These are phyloP conservation scores for Penicillium verhagenii DNA, from an alignment of 495 filamentous ascomycete species.

Conservation along the genomic window DNA sequence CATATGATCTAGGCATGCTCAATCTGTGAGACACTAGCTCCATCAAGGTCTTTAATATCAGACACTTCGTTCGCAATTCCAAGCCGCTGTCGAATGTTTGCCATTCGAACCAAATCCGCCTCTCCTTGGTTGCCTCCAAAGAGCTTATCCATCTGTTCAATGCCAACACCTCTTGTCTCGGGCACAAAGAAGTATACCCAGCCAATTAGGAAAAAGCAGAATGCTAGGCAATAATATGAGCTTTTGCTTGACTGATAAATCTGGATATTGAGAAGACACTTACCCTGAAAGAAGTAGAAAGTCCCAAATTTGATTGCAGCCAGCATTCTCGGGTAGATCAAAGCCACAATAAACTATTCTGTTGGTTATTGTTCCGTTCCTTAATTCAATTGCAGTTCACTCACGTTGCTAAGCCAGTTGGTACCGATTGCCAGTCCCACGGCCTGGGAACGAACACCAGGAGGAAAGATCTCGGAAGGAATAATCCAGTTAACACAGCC, in stretches of 20 bases:
- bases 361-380: neutral
- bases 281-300: conserved; percentile 22
- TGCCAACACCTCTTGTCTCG: conserved; percentile 7
- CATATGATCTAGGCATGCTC: neutral
- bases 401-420: conserved; percentile 23
- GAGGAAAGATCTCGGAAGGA: conserved; percentile 10
- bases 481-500: conserved; percentile 15
- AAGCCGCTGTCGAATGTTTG: neutral
- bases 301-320: conserved; percentile 5
- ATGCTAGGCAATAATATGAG: neutral
- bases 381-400: too few species aligned
- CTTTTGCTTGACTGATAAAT: neutral
- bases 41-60: neutral
- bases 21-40: neutral
- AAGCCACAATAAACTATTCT: conserved; percentile 49
- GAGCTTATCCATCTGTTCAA: conserved; percentile 14
- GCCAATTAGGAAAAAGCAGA: conserved; percentile 30
- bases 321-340: conserved; percentile 34
- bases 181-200: conserved; percentile 52
- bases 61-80: neutral
- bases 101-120: neutral
- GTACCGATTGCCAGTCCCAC: conserved; percentile 3
- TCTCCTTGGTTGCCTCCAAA: conserved; percentile 10
- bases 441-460: conserved; percentile 5
- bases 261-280: neutral